Percentiles rank a stretch among this genome's conserved stretches.
phyloP scores from a whole-genome alignment of 768 basidiomycete genomes.

The Gymnopilus junonius region DNA sequence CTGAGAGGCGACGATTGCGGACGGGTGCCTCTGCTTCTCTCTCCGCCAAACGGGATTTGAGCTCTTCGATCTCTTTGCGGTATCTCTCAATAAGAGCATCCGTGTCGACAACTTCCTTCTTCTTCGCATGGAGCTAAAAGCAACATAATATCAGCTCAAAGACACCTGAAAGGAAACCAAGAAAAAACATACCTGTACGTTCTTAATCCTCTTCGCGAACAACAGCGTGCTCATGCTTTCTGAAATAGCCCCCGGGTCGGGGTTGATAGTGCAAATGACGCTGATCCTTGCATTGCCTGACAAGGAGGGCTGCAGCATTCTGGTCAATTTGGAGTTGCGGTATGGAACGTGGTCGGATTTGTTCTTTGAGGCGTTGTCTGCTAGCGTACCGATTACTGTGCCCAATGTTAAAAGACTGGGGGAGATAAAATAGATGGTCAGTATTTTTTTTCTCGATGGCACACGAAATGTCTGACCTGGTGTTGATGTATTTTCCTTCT shows the following conservation, averaged over 20 bases:
- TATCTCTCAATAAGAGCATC: slow-evolving; percentile 94
- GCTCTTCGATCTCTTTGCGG: slow-evolving; percentile 91
- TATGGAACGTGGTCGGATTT: slow-evolving; percentile 94
- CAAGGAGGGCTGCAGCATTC: slow-evolving; percentile 92
- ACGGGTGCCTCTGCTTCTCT: slow-evolving; percentile 66
- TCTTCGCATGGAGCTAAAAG: slow-evolving; percentile 75
- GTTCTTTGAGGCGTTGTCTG: slow-evolving; percentile 81
- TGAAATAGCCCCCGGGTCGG: slow-evolving; percentile 73
- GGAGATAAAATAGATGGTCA: slow-evolving; percentile 13
- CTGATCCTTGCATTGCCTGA: slow-evolving; percentile 96
- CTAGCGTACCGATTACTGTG: slow-evolving; percentile 88
- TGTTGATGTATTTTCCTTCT: slow-evolving; percentile 97
- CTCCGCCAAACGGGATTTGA: slow-evolving; percentile 74
- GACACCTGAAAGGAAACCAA: background rate
- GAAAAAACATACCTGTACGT: slow-evolving; percentile 63
- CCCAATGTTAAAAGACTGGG: slow-evolving; percentile 87
- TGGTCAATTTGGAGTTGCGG: slow-evolving; percentile 93
- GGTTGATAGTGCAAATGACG: slow-evolving; percentile 95
- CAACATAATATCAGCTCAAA: background rate
- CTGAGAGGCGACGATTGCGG: slow-evolving; percentile 51
- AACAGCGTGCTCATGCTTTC: slow-evolving; percentile 90
- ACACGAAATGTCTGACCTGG: slow-evolving; percentile 50
- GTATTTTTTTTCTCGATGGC: background rate
- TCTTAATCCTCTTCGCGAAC: slow-evolving; percentile 92
- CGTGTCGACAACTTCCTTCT: slow-evolving; percentile 93